phyloP scores from a whole-genome alignment of 2,329 filamentous ascomycete genomes.

The Coniochaeta prunicola region DNA sequence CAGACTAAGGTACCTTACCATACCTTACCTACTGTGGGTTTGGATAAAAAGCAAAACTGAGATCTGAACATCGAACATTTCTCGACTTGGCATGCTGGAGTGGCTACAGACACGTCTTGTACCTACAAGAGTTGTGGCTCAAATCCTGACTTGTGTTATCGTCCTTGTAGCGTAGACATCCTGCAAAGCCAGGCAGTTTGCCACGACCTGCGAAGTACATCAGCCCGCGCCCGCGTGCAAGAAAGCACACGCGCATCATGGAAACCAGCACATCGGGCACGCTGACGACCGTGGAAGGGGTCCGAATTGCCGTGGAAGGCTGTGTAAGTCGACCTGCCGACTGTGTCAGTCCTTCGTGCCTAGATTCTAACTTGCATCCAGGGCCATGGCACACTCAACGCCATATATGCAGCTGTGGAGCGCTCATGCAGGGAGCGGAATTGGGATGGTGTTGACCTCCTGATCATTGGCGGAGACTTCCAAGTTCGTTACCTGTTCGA shows the following conservation, averaged over 20 bases:
- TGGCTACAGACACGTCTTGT: not conserved
- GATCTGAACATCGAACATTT: not conserved
- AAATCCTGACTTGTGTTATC: not conserved
- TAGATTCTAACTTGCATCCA: constrained; percentile 23
- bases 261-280: constrained; percentile 17
- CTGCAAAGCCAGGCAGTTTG: not conserved
- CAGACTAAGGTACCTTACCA: too few relatives aligned
- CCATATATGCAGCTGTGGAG: constrained; percentile 77
- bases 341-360: too few relatives aligned
- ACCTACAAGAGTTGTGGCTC: not conserved
- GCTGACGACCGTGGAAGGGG: constrained; percentile 32
- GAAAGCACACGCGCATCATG: not conserved
- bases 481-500: constrained; percentile 50
- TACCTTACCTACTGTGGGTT: not conserved
- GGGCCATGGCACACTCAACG: constrained; percentile 87
- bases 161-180: not conserved
- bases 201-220: not conserved
- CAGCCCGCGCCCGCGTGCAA: not conserved
- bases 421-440: constrained; percentile 61
- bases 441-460: constrained; percentile 77
- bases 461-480: constrained; percentile 96
- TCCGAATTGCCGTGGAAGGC: constrained; percentile 79
- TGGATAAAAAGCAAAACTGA: not conserved
- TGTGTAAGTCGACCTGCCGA: constrained; percentile 56
- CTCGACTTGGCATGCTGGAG: not conserved